Base-by-base conservation (phyloP, 495 filamentous ascomycete species). In the Penicillium cataractarum region DNA sequence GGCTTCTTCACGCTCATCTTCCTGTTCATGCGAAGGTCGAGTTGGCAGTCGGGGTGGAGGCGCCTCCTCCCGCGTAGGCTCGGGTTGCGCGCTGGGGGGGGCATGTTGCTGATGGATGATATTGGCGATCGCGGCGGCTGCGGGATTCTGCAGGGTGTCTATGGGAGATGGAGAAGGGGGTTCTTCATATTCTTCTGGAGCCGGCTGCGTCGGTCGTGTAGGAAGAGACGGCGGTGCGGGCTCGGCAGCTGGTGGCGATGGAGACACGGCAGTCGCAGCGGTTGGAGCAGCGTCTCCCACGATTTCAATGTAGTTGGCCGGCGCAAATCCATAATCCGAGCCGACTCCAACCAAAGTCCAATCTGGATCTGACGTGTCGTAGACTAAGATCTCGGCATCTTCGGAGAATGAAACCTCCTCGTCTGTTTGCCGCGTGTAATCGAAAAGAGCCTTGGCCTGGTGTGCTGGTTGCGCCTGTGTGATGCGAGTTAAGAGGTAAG, bases 381-480 rank as follows among this genome's bases (percentile, higher is more conserved):
- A 98, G 31, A 98, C 92, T 55, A 88, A 77, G 42, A 99, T 80
- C 55, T 86, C 76, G 27, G 90, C 87, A 76, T 97, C 93, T 82
- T 99, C 93, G 46, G 90, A 85, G 74, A 99, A 97, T 27, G 93
- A 97, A 27, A 99, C 82, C 78, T 99, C 95, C 74, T 98, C 95
- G 71, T 99, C 96, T 51, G 95, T 99, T 78, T 99, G 95, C 57
- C 92, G 84, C 37, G 90, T 92, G 76, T 99, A 99, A 73, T 98
- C 96, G 79, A 93, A 99, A 37, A 98, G 84, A 44, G 93, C 91
- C 76, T 89, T 92, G 22, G 92, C 94, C 60, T 87, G 79, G 53
- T 86, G 81, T 57, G 83, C 78, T 21, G 95, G 90, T 80, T 86
- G 82, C 60, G 86, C 88, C 92, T 96, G 55, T 62, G 51, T 24